Evolutionary conservation across 495 filamentous ascomycete genomes (phyloP).

Genomic region (Chlorociboria aeruginascens): DNA sequence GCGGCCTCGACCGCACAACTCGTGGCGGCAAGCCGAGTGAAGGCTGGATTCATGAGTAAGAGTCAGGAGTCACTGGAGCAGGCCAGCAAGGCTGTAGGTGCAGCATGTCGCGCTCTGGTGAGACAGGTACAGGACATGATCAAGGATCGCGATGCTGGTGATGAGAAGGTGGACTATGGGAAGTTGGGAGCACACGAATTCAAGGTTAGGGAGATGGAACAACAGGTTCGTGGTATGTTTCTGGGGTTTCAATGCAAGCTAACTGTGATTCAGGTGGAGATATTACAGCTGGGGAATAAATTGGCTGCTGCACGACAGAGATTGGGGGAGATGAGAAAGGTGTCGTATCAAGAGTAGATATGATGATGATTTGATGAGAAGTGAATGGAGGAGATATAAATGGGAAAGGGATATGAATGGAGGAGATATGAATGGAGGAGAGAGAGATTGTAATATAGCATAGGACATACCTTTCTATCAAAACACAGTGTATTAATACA

Average conservation of each 20-base stretch:
- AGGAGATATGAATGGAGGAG: no score
- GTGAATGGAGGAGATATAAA: neutral
- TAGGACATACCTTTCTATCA: no score
- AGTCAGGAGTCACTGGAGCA: constrained; percentile 83
- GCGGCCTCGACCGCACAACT: constrained; percentile 92
- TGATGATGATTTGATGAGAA: neutral
- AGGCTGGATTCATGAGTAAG: constrained; percentile 96
- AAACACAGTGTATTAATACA: no score
- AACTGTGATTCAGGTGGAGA: constrained; percentile 63
- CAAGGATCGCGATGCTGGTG: constrained; percentile 66
- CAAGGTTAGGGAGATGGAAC: constrained; percentile 98
- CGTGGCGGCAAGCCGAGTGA: constrained; percentile 88
- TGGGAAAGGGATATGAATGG: no score
- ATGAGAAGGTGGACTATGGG: constrained; percentile 79
- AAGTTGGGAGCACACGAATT: constrained; percentile 88
- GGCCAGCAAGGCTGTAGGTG: constrained; percentile 85
- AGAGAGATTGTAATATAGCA: no score
- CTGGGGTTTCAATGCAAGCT: constrained; percentile 2
- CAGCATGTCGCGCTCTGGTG: constrained; percentile 76
- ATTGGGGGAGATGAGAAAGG: constrained; percentile 97
- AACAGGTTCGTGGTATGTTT: constrained; percentile 60
- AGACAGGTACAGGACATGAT: constrained; percentile 93
- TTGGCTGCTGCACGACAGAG: constrained; percentile 69
- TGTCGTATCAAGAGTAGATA: constrained; percentile 59
- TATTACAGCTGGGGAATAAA: constrained; percentile 85